Evolutionary conservation across 257 asterid species (phyloP), one percentile per base, ranked within the genome.

Genomic region (Capsicum rhomboideum): DNA sequence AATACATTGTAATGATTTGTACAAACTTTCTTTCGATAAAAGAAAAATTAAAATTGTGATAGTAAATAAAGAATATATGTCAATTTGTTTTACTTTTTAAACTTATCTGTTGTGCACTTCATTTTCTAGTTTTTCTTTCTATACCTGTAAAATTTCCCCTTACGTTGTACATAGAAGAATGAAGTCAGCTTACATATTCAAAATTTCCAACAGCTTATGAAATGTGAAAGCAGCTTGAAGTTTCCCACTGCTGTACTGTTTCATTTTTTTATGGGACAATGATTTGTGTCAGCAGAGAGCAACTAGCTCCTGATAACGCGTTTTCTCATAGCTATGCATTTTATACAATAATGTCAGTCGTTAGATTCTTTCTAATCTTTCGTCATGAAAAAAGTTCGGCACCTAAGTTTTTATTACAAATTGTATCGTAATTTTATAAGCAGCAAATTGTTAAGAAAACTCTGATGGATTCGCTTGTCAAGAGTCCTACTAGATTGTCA

Each of bases 121-220:
- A 44, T 71, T 40, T 46, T 46, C 54, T 42, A 59, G 42, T 61
- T 63, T 61, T 40, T n/a, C n/a, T n/a, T n/a, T n/a, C n/a, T n/a
- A n/a, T n/a, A n/a, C n/a, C n/a, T 44, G 56, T 34, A 66, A 44
- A 16, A 71, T 79, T 16, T 77, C 56, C 50, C 28, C n/a, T 23
- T 10, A 20, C 50, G 26, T 59, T 82, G 66, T 88, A 87, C 88
- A 87, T 84, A 83, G 85, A 88, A 78, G 26, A 54, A 40, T 82
- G 78, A 56, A 78, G 29, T 67, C 42, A 20, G 44, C 74, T 49
- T 66, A 49, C 72, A 54, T 75, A 49, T 75, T 50, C 44, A 49
- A 75, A 3, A n/a, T n/a, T 49, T 75, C 23, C 14, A 46, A 74
- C 80, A 74, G 37, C n/a, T 49, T 23, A 74, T 44, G 58, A 42